Conservation (phyloP, 495 filamentous ascomycete genomes). For the Podospora pseudoanserina region DNA sequence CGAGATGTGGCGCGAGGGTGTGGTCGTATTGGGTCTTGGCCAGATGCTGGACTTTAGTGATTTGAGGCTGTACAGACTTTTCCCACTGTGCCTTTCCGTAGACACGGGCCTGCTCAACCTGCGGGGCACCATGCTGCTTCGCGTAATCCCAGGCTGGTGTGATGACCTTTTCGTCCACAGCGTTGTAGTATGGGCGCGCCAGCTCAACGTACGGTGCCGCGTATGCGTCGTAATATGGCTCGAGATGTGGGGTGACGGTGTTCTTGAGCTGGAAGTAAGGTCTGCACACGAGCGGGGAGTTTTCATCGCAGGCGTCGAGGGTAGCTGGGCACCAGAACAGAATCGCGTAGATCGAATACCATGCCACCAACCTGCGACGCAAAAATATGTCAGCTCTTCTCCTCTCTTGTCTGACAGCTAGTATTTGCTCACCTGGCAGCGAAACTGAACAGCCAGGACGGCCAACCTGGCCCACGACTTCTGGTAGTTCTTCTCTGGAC, state of each 20-base stretch:
- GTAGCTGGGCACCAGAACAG: conserved; percentile 78
- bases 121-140: conserved; percentile 75
- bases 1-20: conserved; percentile 68
- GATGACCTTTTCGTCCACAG: conserved; percentile 62
- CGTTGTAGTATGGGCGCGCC: conserved; percentile 68
- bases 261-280: conserved; percentile 71
- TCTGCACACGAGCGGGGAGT: conserved; percentile 77
- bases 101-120: conserved; percentile 59
- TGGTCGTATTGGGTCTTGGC: conserved; percentile 63
- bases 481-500: conserved; percentile 20
- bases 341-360: conserved; percentile 79
- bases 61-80: conserved; percentile 65
- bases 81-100: conserved; percentile 74
- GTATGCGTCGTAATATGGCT: conserved; percentile 84
- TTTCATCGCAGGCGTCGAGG: conserved; percentile 59
- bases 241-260: conserved; percentile 66
- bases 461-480: conserved; percentile 37
- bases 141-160: conserved; percentile 62
- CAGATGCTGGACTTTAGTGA: conserved; percentile 59
- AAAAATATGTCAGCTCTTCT: conserved; percentile 1
- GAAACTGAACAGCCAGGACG: conserved; percentile 52
- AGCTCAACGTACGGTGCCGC: conserved; percentile 76
- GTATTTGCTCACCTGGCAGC: conserved; percentile 55
- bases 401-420: background rate
- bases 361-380: conserved; percentile 63